Percentiles rank a stretch among this genome's conserved stretches.
Conservation (phyloP, 2,329 filamentous ascomycete genomes). For the Corniculantispora saksenae region DNA sequence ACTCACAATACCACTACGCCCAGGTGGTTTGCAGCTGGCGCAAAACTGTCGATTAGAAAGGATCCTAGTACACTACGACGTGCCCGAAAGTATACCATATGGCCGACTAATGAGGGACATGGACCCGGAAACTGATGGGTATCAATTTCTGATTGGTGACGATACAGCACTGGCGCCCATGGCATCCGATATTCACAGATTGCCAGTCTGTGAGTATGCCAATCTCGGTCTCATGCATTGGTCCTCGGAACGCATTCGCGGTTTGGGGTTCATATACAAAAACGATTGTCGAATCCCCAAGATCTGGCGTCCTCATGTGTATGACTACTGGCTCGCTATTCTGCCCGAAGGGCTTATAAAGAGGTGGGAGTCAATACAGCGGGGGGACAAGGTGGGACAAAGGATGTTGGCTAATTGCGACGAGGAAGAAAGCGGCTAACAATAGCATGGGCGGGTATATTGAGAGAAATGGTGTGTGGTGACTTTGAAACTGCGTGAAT, state of each 20-base stretch:
- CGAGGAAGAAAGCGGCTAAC: not conserved
- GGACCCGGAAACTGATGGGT: not conserved
- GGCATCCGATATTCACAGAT: not conserved
- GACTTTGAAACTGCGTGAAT: not conserved
- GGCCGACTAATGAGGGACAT: not conserved
- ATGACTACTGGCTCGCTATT: not conserved
- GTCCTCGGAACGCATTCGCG: not conserved
- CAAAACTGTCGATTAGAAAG: not conserved
- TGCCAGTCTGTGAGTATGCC: not conserved
- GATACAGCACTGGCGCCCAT: not conserved
- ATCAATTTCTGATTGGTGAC: not conserved
- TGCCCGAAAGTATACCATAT: not conserved
- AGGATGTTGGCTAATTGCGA: not conserved
- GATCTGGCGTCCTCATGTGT: not conserved
- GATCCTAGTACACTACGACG: not conserved
- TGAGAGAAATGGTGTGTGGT: not conserved
- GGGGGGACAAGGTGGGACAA: not conserved
- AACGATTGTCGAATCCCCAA: not conserved
- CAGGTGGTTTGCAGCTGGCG: not conserved
- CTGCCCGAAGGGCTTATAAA: not conserved
- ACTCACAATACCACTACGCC: not conserved
- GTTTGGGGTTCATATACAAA: not conserved
- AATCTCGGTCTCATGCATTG: slow-evolving; percentile 2
- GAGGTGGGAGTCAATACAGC: not conserved
- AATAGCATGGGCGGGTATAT: no score